Evolutionary conservation across 306 rosid species (phyloP).

Genomic region (Vigna reflexopilosa): DNA sequence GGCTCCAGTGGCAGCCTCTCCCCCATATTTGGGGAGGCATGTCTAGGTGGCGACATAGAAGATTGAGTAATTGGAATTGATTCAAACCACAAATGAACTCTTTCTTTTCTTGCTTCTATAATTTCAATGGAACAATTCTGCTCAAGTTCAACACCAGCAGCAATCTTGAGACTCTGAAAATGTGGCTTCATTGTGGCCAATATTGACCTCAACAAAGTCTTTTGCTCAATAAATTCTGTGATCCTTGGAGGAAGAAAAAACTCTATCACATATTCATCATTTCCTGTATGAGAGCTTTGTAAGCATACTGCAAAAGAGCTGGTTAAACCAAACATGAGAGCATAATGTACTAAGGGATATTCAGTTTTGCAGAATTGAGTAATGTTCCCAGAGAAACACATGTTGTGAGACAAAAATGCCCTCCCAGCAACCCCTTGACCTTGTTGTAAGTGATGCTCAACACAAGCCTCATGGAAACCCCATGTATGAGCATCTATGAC

Average conservation of each 20-base stretch:
- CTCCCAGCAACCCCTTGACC: constrained; percentile 94
- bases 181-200: constrained; percentile 78
- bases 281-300: constrained; percentile 72
- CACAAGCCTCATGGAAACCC: constrained; percentile 90
- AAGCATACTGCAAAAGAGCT: constrained; percentile 83
- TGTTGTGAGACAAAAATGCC: constrained; percentile 70
- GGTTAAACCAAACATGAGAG: constrained; percentile 79
- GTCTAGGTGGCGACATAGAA: constrained; percentile 49
- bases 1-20: constrained; percentile 51
- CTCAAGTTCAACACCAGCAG: constrained; percentile 68
- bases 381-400: constrained; percentile 75
- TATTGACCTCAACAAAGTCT: constrained; percentile 63
- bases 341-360: constrained; percentile 85
- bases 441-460: constrained; percentile 90
- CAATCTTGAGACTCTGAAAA: constrained; percentile 77
- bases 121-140: constrained; percentile 65
- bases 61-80: constrained; percentile 51
- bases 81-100: constrained; percentile 59
- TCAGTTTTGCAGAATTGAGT: constrained; percentile 82
- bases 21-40: constrained; percentile 45
- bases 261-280: constrained; percentile 81
- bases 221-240: constrained; percentile 58
- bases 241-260: constrained; percentile 75
- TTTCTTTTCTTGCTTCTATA: constrained; percentile 56
- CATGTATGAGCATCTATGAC: constrained; percentile 77